Percentiles rank a stretch among this genome's conserved stretches.
Evolutionary conservation across 345 rosid species (phyloP).

Genomic region (Corchorus olitorius): DNA sequence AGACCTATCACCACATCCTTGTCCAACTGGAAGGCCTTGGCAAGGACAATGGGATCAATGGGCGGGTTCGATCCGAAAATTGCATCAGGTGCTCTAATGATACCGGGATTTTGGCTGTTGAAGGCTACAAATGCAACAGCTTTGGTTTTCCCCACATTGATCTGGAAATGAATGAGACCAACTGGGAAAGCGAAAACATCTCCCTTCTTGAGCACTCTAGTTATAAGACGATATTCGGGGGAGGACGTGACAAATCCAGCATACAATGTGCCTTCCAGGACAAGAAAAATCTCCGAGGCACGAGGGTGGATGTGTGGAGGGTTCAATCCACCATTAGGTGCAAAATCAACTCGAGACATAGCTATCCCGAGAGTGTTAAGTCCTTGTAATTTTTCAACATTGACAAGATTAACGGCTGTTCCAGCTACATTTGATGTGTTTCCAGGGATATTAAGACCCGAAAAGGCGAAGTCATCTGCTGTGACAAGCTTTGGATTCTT

Average conservation of each 20-base stretch:
- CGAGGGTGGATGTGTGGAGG: conserved; percentile 46
- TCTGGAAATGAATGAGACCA: conserved; percentile 37
- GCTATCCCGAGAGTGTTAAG: conserved; percentile 32
- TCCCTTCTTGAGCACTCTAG: conserved; percentile 30
- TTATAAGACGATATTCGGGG: conserved; percentile 30
- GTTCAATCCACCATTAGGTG: conserved; percentile 20
- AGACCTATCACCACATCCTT: too few relatives aligned
- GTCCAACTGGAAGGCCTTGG: too few relatives aligned
- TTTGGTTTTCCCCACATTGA: conserved; percentile 32
- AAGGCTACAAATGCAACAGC: neutral
- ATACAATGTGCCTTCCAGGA: conserved; percentile 38
- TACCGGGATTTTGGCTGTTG: too few relatives aligned
- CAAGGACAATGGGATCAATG: too few relatives aligned
- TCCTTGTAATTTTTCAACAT: conserved; percentile 20
- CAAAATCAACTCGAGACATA: conserved; percentile 33
- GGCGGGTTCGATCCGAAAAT: too few relatives aligned
- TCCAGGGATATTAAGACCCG: conserved; percentile 26
- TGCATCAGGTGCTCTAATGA: too few relatives aligned
- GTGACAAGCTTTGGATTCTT: conserved; percentile 27
- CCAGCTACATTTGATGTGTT: conserved; percentile 22
- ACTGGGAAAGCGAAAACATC: conserved; percentile 33
- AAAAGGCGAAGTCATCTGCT: conserved; percentile 22
- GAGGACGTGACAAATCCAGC: conserved; percentile 47
- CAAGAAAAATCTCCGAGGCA: conserved; percentile 30
- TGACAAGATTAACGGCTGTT: conserved; percentile 19